These are phyloP conservation scores for Colletotrichum tamarilloi DNA, from an alignment of 2,329 filamentous ascomycete genomes.

Conservation along the genomic window DNA sequence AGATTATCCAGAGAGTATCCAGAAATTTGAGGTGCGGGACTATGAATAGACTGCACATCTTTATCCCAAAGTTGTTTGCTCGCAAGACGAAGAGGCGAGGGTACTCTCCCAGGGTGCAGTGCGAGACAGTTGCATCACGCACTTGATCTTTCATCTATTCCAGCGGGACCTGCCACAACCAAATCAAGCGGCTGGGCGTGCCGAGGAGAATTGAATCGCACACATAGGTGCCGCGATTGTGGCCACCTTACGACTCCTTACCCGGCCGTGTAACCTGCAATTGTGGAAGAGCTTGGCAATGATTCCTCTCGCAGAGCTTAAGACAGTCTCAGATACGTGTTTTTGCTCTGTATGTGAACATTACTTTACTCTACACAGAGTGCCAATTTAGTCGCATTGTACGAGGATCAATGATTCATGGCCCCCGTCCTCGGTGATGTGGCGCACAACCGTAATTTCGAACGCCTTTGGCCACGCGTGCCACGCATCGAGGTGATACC, in stretches of 20 bases:
- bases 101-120: no score
- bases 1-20: not conserved
- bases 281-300: not conserved
- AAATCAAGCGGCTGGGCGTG: not conserved
- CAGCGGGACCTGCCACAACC: not conserved
- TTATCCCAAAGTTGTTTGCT: not conserved
- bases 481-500: slow-evolving; percentile 11
- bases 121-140: not conserved
- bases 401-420: not conserved
- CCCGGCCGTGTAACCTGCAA: slow-evolving; percentile 7
- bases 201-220: not conserved
- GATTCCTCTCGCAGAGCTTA: not conserved
- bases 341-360: not conserved
- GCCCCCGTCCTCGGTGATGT: no score
- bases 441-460: not conserved
- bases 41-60: not conserved
- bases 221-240: slow-evolving; percentile 7
- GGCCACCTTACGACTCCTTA: not conserved
- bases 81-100: not conserved
- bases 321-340: slow-evolving; percentile 23
- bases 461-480: not conserved
- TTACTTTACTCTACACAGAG: not conserved
- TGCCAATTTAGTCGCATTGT: not conserved
- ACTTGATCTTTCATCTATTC: not conserved
- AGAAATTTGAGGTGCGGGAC: no score